Evolutionary conservation across 768 basidiomycete genomes (phyloP), one percentile per base, ranked within the genome.

Genomic region (Panaeolus papilionaceus): DNA sequence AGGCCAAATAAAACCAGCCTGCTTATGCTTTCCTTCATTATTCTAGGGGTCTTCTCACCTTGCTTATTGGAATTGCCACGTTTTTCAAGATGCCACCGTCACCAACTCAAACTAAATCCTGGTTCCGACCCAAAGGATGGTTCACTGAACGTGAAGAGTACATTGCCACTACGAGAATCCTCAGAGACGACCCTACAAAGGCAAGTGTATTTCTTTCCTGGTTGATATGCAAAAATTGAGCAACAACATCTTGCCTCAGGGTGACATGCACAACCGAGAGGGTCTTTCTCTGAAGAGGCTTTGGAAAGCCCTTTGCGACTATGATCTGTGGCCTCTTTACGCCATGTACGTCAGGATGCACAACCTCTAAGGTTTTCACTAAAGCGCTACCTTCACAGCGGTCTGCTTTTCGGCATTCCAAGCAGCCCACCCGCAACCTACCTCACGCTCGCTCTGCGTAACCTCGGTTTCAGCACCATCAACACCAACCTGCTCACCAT

Each of bases 211-310:
- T 49, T 49, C 42, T 44, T 44, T 16, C 42, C 5, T 44, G 42
- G 42, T 18, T 44, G 14, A 44, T 44, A 6, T n/a, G 16, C 16
- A 14, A 14, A 18, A 16, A 16, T 44, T 16, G 42, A 44, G 16
- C 47, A 20, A 23, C 33, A 33, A 33, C 33, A 33, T 51, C 12
- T 23, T 51, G 47, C 47, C 64, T 2, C 49, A 86, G 84, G 85
- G 85, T 1, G 88, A 89, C 66, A 89, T 91, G 90, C 89, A 90
- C 76, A 91, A 91, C 68, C 85, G 90, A 47, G 85, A 92, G 75
- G 88, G 85, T 0, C 71, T 91, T 12, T 80, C 84, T 0, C 40
- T 82, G 5, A 81, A 79, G 70, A 79, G 84, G 5, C 73, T 90
- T 4, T 89, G 86, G 84, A 77, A 75, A 7, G 86, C 88, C 0